Evolutionary conservation across 805 yeast species (phyloP).

Genomic region (Scheffersomyces coipomensis): DNA sequence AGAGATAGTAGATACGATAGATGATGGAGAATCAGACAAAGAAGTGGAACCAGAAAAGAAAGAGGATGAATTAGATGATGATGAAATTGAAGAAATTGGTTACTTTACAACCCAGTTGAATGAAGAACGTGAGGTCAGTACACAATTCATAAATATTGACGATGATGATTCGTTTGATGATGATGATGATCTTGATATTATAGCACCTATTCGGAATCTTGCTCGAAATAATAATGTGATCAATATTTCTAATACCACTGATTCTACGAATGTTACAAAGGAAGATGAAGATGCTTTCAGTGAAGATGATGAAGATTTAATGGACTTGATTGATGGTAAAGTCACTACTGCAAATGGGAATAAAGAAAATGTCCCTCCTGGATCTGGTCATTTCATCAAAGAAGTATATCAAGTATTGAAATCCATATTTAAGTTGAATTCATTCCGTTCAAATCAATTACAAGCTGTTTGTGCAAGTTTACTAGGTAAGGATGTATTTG

Average conservation of each 20-base stretch:
- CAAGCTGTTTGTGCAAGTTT: constrained; percentile 82
- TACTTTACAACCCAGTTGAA: constrained; percentile 37
- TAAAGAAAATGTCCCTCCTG: constrained; percentile 22
- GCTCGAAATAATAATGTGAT: neutral
- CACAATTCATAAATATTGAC: constrained; percentile 33
- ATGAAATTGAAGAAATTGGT: constrained; percentile 15
- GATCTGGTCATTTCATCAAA: constrained; percentile 56
- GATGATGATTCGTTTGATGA: constrained; percentile 23
- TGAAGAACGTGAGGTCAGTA: constrained; percentile 34
- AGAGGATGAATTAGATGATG: constrained; percentile 9
- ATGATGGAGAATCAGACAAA: too few species aligned
- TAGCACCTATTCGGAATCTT: too few species aligned
- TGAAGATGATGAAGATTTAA: constrained; percentile 34
- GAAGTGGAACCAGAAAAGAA: neutral
- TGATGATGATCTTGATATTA: constrained; percentile 22
- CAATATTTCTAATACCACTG: constrained; percentile 5
- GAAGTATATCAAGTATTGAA: constrained; percentile 64
- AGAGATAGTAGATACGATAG: too few species aligned
- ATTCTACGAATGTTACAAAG: too few species aligned
- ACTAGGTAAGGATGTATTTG: constrained; percentile 84
- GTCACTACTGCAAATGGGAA: constrained; percentile 9
- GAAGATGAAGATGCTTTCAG: constrained; percentile 22
- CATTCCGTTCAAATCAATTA: constrained; percentile 79
- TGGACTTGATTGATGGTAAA: constrained; percentile 16
- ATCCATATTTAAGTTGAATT: constrained; percentile 57